These are phyloP conservation scores for Crepidotus sp. DNA, from an alignment of 1,284 basidiomycete genomes.

Conservation along the genomic window DNA sequence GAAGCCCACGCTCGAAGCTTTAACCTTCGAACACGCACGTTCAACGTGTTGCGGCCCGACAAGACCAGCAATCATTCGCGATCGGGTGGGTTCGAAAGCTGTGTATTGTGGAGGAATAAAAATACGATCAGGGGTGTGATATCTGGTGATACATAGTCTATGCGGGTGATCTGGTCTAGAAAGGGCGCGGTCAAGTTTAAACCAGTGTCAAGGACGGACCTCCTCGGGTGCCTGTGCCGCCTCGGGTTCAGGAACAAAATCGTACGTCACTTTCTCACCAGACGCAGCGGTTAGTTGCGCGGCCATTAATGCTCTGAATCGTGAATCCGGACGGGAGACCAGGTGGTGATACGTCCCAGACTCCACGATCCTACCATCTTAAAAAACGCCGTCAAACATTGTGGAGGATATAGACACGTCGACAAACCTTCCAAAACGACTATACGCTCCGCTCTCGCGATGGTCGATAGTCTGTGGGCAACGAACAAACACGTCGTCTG, in stretches of 20 bases:
- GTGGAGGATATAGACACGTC: not conserved
- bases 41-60: constrained; percentile 13
- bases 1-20: not conserved
- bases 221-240: not conserved
- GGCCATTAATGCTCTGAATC: constrained; percentile 80
- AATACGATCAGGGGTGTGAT: constrained; percentile 8
- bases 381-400: not conserved
- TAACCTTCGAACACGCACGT: constrained; percentile 10
- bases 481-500: constrained; percentile 85
- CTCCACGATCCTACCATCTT: constrained; percentile 77
- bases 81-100: constrained; percentile 1
- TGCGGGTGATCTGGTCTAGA: not conserved
- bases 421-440: constrained; percentile 72
- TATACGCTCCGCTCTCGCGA: constrained; percentile 77
- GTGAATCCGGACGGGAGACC: constrained; percentile 55
- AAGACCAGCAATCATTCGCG: not conserved
- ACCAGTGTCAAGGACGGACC: not conserved
- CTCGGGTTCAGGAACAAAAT: not conserved
- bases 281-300: constrained; percentile 64
- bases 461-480: constrained; percentile 80
- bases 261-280: constrained; percentile 21
- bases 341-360: constrained; percentile 77
- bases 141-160: constrained; percentile 17
- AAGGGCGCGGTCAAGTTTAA: not conserved
- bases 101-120: constrained; percentile 14